Evolutionary conservation across 805 yeast species (phyloP).

Genomic region (Pichia manshurica): DNA sequence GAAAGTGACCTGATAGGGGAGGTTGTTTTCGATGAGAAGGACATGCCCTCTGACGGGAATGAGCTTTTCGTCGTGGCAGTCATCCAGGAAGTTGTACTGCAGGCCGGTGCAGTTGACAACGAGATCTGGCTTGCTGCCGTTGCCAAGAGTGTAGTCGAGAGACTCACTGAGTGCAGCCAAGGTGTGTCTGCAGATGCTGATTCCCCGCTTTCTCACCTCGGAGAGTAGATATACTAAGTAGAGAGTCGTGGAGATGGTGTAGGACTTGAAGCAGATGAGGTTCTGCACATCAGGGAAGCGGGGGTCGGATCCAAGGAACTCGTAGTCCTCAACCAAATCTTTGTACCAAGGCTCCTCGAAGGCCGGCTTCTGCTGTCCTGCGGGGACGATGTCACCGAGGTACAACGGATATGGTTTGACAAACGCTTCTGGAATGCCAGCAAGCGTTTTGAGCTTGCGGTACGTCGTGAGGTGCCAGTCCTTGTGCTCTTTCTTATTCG

Average conservation of each 20-base stretch:
- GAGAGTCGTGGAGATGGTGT: constrained; percentile 53
- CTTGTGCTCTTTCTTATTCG: constrained; percentile 29
- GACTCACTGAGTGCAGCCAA: constrained; percentile 40
- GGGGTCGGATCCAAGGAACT: constrained; percentile 26
- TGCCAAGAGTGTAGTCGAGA: neutral
- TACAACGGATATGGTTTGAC: constrained; percentile 21
- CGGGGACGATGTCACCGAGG: constrained; percentile 20
- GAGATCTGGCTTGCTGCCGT: constrained; percentile 28
- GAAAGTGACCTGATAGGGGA: constrained; percentile 33
- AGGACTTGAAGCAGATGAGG: constrained; percentile 41
- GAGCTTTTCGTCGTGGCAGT: constrained; percentile 42
- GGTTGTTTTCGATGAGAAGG: constrained; percentile 42
- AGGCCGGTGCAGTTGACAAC: constrained; percentile 58
- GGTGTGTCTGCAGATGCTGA: constrained; percentile 37
- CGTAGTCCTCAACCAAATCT: constrained; percentile 37
- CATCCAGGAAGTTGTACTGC: constrained; percentile 39
- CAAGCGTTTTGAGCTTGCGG: constrained; percentile 30
- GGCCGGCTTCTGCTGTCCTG: constrained; percentile 8
- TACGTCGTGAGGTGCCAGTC: constrained; percentile 35
- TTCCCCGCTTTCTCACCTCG: constrained; percentile 41
- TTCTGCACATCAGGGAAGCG: constrained; percentile 34
- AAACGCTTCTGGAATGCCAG: constrained; percentile 36
- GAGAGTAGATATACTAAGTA: constrained; percentile 50
- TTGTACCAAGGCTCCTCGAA: constrained; percentile 44
- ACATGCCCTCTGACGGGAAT: constrained; percentile 59